Percentiles rank a stretch among this genome's conserved stretches.
phyloP scores from a whole-genome alignment of 75 land plant genomes.

The Pinus taeda region DNA sequence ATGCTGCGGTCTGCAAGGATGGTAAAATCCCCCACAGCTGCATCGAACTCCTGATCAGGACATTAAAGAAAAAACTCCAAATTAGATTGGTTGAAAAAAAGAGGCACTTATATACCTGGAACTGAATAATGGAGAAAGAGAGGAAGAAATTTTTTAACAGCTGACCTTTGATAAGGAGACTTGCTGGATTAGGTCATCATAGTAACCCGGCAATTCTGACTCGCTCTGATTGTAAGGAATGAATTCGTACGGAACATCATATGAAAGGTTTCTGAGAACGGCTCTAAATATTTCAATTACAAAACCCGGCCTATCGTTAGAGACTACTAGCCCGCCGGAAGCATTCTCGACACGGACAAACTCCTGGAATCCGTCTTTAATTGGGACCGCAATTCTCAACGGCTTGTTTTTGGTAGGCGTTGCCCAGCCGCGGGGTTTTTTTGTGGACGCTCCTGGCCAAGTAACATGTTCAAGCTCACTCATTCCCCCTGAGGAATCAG shows the following conservation, averaged over 20 bases:
- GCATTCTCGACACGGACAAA: constrained; percentile 21
- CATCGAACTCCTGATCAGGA: constrained; percentile 45
- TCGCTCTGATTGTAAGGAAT: constrained; percentile 8
- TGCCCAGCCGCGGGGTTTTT: constrained; percentile 61
- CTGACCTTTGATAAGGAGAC: constrained; percentile 21
- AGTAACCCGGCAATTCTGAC: constrained; percentile 31
- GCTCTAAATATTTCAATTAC: constrained; percentile 39
- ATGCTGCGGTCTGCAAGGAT: constrained; percentile 48
- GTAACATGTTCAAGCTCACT: constrained; percentile 26
- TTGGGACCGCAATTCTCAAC: constrained; percentile 50
- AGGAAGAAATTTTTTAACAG: background rate
- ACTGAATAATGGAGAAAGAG: background rate
- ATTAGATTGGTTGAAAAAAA: background rate
- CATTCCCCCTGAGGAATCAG: background rate
- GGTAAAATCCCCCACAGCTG: constrained; percentile 66
- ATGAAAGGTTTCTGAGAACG: constrained; percentile 24
- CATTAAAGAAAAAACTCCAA: background rate
- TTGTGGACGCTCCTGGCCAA: constrained; percentile 25
- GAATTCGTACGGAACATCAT: constrained; percentile 30
- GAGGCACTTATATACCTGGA: background rate
- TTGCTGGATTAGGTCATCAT: constrained; percentile 27
- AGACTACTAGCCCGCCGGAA: background rate
- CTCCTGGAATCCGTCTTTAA: constrained; percentile 22
- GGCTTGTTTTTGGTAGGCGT: constrained; percentile 31
- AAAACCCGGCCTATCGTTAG: constrained; percentile 12